A percentile compares a stretch with the other conserved stretches of the same genome.
These are phyloP conservation scores for Cystobasidium pallidum DNA, from an alignment of 1,284 basidiomycete species.

Conservation along the genomic window DNA sequence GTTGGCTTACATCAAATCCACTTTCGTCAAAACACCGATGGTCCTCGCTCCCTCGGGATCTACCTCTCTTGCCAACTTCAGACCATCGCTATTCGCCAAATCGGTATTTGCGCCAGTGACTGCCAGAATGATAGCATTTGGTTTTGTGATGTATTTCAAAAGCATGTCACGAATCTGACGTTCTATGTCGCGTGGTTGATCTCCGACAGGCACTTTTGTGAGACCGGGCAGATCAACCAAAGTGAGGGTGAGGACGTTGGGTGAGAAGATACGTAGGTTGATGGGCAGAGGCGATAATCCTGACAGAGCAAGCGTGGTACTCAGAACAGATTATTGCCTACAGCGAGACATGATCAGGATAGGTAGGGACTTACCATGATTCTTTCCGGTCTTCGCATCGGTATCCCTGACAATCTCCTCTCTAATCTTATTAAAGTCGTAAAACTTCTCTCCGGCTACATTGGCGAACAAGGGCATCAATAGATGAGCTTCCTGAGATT, in stretches of 20 bases:
- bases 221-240: constrained; percentile 95
- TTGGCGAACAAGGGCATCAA: constrained; percentile 60
- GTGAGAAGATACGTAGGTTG: constrained; percentile 94
- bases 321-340: no score
- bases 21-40: constrained; percentile 96
- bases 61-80: constrained; percentile 94
- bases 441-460: constrained; percentile 84
- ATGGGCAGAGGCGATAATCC: constrained; percentile 94
- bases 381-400: constrained; percentile 95
- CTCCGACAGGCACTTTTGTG: constrained; percentile 91
- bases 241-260: constrained; percentile 93
- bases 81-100: constrained; percentile 95
- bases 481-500: not conserved
- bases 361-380: constrained; percentile 74
- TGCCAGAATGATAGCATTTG: constrained; percentile 79
- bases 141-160: constrained; percentile 90
- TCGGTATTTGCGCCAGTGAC: constrained; percentile 96
- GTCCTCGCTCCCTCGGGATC: constrained; percentile 94
- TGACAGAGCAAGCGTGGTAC: constrained; percentile 43
- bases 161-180: constrained; percentile 97
- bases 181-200: constrained; percentile 97
- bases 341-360: no score
- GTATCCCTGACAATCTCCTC: constrained; percentile 96
- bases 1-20: constrained; percentile 88
- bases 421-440: constrained; percentile 94